Percentiles rank a stretch among this genome's conserved stretches.
Conservation (phyloP, 2,329 filamentous ascomycete species). For the Tympanopsis confertula region DNA sequence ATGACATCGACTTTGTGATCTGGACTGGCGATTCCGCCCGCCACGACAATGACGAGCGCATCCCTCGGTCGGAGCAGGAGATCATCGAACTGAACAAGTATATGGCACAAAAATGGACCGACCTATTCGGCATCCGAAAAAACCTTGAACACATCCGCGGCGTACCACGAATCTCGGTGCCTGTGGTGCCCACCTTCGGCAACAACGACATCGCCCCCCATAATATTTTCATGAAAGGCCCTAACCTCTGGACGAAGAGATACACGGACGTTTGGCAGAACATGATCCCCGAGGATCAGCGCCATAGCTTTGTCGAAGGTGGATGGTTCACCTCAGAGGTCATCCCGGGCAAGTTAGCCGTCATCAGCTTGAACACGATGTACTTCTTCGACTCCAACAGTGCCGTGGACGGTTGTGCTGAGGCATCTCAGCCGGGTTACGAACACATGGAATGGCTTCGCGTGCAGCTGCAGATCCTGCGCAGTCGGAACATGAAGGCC, state of each 20-base stretch:
- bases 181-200: slow-evolving; percentile 58
- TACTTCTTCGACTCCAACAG: slow-evolving; percentile 62
- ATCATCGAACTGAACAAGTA: slow-evolving; percentile 47
- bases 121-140: slow-evolving; percentile 49
- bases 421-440: slow-evolving; percentile 54
- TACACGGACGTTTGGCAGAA: slow-evolving; percentile 51
- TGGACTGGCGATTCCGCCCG: slow-evolving; percentile 59
- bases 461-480: slow-evolving; percentile 55
- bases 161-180: slow-evolving; percentile 41
- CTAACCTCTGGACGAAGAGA: slow-evolving; percentile 53
- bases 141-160: slow-evolving; percentile 29
- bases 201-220: slow-evolving; percentile 70
- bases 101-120: slow-evolving; percentile 48
- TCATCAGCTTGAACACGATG: slow-evolving; percentile 63
- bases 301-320: slow-evolving; percentile 58
- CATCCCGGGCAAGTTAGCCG: slow-evolving; percentile 53
- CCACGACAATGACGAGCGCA: slow-evolving; percentile 52
- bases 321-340: slow-evolving; percentile 65
- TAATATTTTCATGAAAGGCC: slow-evolving; percentile 56
- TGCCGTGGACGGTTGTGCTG: slow-evolving; percentile 57
- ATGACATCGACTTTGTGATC: slow-evolving; percentile 53
- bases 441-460: slow-evolving; percentile 67
- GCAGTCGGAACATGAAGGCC: slow-evolving; percentile 57
- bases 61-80: slow-evolving; percentile 50
- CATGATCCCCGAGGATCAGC: slow-evolving; percentile 61